Evolutionary conservation across 2,329 filamentous ascomycete species (phyloP).

Genomic region (Penicillium frequentans): DNA sequence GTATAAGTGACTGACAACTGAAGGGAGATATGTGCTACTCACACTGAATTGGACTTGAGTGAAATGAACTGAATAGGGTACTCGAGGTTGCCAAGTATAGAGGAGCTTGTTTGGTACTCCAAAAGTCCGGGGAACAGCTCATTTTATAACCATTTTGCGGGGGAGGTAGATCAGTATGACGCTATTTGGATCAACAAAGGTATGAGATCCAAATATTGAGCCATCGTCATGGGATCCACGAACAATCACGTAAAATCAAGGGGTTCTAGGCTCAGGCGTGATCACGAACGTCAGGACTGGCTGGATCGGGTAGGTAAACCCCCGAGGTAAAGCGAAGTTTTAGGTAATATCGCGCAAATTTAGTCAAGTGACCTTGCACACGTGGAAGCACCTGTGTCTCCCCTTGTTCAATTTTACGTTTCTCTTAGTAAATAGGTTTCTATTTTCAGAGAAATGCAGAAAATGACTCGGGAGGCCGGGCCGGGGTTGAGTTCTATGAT

Average conservation of each 20-base stretch:
- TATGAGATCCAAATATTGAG: not conserved
- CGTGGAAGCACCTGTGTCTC: not conserved
- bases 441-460: not conserved
- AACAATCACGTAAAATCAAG: constrained; percentile 14
- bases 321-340: not conserved
- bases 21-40: not conserved
- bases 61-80: not conserved
- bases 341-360: constrained; percentile 8
- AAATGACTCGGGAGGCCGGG: not conserved
- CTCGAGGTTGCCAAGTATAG: not conserved
- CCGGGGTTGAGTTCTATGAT: not conserved
- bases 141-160: constrained; percentile 11
- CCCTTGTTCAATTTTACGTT: not conserved
- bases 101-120: not conserved
- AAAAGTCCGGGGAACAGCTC: not conserved
- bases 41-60: not conserved
- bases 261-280: constrained; percentile 7
- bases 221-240: not conserved
- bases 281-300: not conserved
- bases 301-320: not conserved
- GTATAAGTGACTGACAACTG: not conserved
- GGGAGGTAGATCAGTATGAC: constrained; percentile 17
- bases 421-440: not conserved
- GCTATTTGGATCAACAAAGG: constrained; percentile 8
- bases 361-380: constrained; percentile 6